Evolutionary conservation across 2,329 filamentous ascomycete genomes (phyloP).

Genomic region (Trichoderma atroviride): DNA sequence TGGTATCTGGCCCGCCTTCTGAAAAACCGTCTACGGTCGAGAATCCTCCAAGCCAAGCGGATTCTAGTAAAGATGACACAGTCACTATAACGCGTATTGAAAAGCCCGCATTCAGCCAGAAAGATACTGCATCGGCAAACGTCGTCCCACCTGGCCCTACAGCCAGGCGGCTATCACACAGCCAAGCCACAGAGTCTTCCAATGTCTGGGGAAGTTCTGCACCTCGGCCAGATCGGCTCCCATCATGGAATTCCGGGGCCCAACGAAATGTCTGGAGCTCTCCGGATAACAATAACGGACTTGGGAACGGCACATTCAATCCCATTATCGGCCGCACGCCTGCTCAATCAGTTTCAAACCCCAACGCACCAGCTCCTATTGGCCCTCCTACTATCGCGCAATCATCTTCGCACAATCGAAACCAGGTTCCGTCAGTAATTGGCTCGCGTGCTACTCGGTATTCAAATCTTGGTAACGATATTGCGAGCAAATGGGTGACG

Average conservation of each 20-base stretch:
- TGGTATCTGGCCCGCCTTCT: constrained; percentile 32
- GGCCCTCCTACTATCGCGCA: constrained; percentile 41
- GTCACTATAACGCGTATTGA: constrained; percentile 5
- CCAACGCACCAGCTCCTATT: constrained; percentile 51
- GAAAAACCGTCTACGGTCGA: constrained; percentile 27
- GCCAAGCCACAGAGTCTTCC: constrained; percentile 39
- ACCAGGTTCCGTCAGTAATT: constrained; percentile 39
- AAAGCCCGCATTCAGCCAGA: constrained; percentile 20
- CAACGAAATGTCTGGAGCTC: constrained; percentile 73
- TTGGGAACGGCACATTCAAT: constrained; percentile 78
- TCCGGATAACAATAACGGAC: constrained; percentile 68
- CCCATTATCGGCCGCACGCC: constrained; percentile 57
- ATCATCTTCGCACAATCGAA: constrained; percentile 34
- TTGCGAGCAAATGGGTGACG: constrained; percentile 48
- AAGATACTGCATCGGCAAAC: constrained; percentile 29
- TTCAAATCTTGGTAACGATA: constrained; percentile 35
- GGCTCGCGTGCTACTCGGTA: constrained; percentile 39
- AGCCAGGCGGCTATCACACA: constrained; percentile 39
- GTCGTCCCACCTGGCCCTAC: constrained; percentile 28
- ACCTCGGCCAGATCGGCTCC: constrained; percentile 51
- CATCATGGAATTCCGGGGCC: constrained; percentile 52
- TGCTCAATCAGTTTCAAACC: constrained; percentile 38
- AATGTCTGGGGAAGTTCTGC: constrained; percentile 45
- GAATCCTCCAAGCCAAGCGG: constrained; percentile 15
- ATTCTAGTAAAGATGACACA: constrained; percentile 11